Evolutionary conservation across 139 green algal species (phyloP), one percentile per base, ranked within the genome.

Genomic region (Zygnema cylindricum): DNA sequence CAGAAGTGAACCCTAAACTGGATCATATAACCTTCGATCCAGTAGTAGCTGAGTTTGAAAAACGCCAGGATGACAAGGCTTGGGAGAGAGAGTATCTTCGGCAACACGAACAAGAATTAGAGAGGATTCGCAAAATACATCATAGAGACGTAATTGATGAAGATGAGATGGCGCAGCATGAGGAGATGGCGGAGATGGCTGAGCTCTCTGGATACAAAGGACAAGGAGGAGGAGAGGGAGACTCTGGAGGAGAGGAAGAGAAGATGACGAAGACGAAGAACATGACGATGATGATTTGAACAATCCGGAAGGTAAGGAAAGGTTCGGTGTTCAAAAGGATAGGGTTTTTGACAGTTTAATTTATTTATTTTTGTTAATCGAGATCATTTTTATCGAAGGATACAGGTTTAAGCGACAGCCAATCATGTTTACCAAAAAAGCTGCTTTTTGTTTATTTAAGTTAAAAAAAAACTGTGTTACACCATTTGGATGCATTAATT

Each of bases 1-100:
- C 78, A 41, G 82, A 69, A 42, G 49, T 38, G 35, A 87, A 87
- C 55, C 82, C 55, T 40, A 41, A 54, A 43, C n/a, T 87, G 35
- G 84, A 84, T 33, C 84, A 89, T 69, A 89, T 89, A 38, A 63
- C 84, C 32, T 89, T 89, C 32, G 84, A 89, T 76, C 84, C 84
- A 36, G 39, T 89, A 32, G 69, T 89, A 54, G 84, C 84, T 49
- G n/a, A 89, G 84, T 36, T 55, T 43, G 84, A 89, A 69, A 30
- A 87, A 36, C 69, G 76, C 16, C 69, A 21, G 0, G 84, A 89
- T 33, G 84, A 89, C 36, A 43, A 38, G 42, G 25, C 7, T 25
- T 89, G 84, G 84, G 84, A 89, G 71, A 21, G 39, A 39, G n/a
- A 33, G 69, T 49, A 85, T 30, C n/a, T 86, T 43, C 33, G 36